Conservation (phyloP, 176 grass and related monocot genomes). For the Oryza punctata region DNA sequence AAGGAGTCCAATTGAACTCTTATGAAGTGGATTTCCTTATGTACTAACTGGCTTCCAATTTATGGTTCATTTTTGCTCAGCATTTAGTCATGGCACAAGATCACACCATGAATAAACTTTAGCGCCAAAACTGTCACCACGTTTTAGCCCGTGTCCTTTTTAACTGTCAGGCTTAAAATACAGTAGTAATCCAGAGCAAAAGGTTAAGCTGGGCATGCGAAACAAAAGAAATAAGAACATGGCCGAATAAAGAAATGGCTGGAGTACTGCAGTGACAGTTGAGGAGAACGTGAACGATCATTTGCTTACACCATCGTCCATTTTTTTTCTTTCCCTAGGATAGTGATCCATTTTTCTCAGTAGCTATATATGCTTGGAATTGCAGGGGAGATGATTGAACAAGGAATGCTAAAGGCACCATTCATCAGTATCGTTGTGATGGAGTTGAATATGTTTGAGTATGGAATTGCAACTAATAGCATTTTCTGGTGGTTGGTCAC, state of each 20-base stretch:
- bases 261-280: neutral
- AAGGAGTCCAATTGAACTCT: too few species aligned
- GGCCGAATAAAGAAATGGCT: conserved; percentile 6
- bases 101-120: neutral
- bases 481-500: too few species aligned
- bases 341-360: too few species aligned
- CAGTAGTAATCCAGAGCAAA: neutral
- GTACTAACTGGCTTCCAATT: neutral
- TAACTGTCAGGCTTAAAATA: neutral
- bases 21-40: neutral
- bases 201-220: neutral
- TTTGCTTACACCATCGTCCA: neutral
- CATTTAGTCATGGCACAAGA: neutral
- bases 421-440: too few species aligned
- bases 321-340: neutral
- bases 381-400: too few species aligned
- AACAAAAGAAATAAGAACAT: neutral
- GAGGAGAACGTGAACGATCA: neutral
- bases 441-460: too few species aligned
- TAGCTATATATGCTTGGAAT: too few species aligned
- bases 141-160: neutral
- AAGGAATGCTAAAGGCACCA: too few species aligned
- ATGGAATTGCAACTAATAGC: too few species aligned
- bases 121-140: neutral
- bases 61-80: neutral